Percentiles rank a stretch among this genome's conserved stretches.
Conservation (phyloP, 805 yeast genomes). For the Zygosaccharomyces bailii region DNA sequence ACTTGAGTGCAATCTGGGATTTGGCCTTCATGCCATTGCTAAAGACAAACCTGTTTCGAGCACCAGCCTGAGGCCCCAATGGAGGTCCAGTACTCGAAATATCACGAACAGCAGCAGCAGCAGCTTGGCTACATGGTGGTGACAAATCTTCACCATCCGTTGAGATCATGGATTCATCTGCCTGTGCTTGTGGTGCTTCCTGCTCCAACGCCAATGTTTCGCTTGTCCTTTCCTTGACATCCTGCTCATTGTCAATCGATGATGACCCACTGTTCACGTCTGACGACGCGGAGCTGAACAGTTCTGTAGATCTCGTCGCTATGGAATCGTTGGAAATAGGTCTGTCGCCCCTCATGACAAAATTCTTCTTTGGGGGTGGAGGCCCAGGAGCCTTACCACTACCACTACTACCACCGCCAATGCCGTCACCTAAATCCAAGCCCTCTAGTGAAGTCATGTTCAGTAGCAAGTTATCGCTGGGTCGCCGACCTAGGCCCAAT, state of each 20-base stretch:
- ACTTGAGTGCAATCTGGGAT: constrained; percentile 13
- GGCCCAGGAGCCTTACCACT: constrained; percentile 8
- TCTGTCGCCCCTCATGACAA: constrained; percentile 20
- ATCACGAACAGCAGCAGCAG: background rate
- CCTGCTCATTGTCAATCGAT: constrained; percentile 30
- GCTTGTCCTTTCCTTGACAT: constrained; percentile 6
- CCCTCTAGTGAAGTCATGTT: constrained; percentile 17
- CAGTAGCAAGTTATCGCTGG: constrained; percentile 32
- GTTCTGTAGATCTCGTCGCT: constrained; percentile 28
- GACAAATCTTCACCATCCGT: constrained; percentile 3
- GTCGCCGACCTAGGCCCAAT: constrained; percentile 32
- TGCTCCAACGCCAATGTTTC: background rate
- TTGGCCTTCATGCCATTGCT: constrained; percentile 14
- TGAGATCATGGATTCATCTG: constrained; percentile 6
- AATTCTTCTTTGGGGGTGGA: constrained; percentile 29
- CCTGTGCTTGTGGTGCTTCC: background rate
- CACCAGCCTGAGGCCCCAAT: background rate
- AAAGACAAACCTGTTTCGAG: constrained; percentile 13
- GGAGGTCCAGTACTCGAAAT: background rate
- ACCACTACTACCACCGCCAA: background rate
- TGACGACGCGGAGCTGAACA: constrained; percentile 32
- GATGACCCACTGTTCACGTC: constrained; percentile 29
- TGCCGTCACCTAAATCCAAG: constrained; percentile 4
- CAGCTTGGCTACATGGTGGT: background rate
- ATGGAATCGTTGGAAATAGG: constrained; percentile 35